These are phyloP conservation scores for Astragalus glycyphyllos DNA, from an alignment of 306 rosid genomes.

Conservation along the genomic window DNA sequence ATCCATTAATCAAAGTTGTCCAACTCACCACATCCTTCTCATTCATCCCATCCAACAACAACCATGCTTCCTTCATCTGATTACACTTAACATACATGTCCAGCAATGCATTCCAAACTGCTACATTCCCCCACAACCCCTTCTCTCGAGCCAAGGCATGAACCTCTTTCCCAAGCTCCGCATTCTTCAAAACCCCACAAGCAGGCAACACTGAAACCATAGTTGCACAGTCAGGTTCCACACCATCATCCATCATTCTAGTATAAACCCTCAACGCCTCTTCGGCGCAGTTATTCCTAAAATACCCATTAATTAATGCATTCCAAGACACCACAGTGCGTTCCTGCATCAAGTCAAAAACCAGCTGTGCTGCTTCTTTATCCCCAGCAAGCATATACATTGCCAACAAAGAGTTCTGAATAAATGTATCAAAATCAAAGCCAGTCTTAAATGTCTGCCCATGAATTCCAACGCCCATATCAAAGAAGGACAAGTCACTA, in stretches of 20 bases:
- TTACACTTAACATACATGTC: slow-evolving; percentile 88
- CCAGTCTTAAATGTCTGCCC: slow-evolving; percentile 62
- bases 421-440: slow-evolving; percentile 54
- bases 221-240: slow-evolving; percentile 77
- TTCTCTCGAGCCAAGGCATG: slow-evolving; percentile 58
- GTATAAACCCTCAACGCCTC: slow-evolving; percentile 62
- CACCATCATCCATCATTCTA: slow-evolving; percentile 64
- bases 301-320: slow-evolving; percentile 74
- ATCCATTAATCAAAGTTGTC: slow-evolving; percentile 85
- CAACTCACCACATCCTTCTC: slow-evolving; percentile 87
- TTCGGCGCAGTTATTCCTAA: slow-evolving; percentile 55
- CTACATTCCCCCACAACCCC: slow-evolving; percentile 59
- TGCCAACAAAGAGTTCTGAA: slow-evolving; percentile 77
- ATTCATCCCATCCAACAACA: slow-evolving; percentile 49
- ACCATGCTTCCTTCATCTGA: slow-evolving; percentile 61
- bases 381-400: slow-evolving; percentile 82
- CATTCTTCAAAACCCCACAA: slow-evolving; percentile 66
- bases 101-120: slow-evolving; percentile 67
- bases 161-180: slow-evolving; percentile 64
- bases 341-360: slow-evolving; percentile 69
- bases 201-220: slow-evolving; percentile 78
- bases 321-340: slow-evolving; percentile 83
- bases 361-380: slow-evolving; percentile 54
- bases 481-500: slow-evolving; percentile 55
- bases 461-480: slow-evolving; percentile 67